phyloP scores from a whole-genome alignment of 768 basidiomycete genomes.

The Leccinum incarnatum region DNA sequence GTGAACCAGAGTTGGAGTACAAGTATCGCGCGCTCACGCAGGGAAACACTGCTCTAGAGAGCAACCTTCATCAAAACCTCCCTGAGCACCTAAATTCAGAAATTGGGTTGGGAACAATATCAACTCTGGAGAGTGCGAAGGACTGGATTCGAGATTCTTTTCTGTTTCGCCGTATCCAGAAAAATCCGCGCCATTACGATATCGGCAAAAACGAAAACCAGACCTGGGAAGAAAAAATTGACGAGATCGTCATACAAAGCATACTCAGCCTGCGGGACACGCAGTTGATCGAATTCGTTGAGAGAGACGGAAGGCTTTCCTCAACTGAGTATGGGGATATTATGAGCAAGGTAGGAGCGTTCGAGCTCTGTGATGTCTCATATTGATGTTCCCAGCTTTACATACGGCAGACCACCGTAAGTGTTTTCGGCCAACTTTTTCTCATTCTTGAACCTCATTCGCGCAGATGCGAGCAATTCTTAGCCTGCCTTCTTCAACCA shows the following conservation, averaged over 20 bases:
- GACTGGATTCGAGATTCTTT: slow-evolving; percentile 85
- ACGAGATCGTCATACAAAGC: slow-evolving; percentile 70
- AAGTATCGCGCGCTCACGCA: slow-evolving; percentile 71
- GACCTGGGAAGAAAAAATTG: slow-evolving; percentile 68
- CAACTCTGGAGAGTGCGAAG: slow-evolving; percentile 62
- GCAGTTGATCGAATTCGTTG: slow-evolving; percentile 52
- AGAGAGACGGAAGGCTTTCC: slow-evolving; percentile 41
- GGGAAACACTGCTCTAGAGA: slow-evolving; percentile 79
- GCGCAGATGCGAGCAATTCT: slow-evolving; percentile 67
- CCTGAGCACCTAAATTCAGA: slow-evolving; percentile 94
- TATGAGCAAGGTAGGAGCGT: slow-evolving; percentile 70
- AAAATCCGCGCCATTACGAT: slow-evolving; percentile 79
- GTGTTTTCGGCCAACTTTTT: slow-evolving; percentile 7
- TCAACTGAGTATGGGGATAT: slow-evolving; percentile 81
- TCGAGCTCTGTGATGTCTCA: background rate
- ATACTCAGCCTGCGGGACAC: slow-evolving; percentile 58
- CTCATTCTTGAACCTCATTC: background rate
- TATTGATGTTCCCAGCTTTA: slow-evolving; percentile 55
- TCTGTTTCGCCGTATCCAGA: slow-evolving; percentile 78
- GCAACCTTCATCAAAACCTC: slow-evolving; percentile 77
- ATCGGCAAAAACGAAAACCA: slow-evolving; percentile 53
- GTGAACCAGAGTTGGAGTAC: slow-evolving; percentile 64
- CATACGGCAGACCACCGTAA: slow-evolving; percentile 65
- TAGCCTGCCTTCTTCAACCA: slow-evolving; percentile 51
- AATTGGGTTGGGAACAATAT: slow-evolving; percentile 84